Conservation (phyloP, 164 flowering plant genomes). For the Piper betle region DNA sequence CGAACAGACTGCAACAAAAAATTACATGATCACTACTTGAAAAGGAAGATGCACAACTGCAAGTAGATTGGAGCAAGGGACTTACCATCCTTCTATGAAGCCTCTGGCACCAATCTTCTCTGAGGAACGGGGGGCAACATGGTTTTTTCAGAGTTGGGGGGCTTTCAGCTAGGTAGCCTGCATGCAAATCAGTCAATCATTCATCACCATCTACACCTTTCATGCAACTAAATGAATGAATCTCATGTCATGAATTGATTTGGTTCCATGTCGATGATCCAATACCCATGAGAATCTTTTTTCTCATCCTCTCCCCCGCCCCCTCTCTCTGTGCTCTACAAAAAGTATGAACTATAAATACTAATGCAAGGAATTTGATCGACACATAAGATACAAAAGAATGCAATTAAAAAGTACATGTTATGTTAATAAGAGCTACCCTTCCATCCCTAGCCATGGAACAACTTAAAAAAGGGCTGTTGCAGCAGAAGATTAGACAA, state of each 20-base stretch:
- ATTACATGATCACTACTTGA: neutral
- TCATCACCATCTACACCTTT: neutral
- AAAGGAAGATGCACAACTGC: neutral
- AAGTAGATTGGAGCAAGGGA: neutral
- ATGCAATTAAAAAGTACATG: too few relatives aligned
- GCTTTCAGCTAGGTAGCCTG: constrained; percentile 1
- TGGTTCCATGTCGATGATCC: too few relatives aligned
- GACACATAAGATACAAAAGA: too few relatives aligned
- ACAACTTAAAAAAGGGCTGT: neutral
- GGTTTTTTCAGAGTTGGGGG: neutral
- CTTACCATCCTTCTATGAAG: constrained; percentile 7
- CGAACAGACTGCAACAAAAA: constrained; percentile 2
- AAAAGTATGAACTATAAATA: too few relatives aligned
- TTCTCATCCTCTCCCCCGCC: too few relatives aligned
- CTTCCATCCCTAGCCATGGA: neutral
- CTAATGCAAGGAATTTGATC: too few relatives aligned
- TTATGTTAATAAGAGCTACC: neutral
- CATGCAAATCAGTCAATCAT: neutral
- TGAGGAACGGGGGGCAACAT: constrained; percentile 4
- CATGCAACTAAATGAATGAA: too few relatives aligned
- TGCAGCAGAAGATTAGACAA: constrained; percentile 14
- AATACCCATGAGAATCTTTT: too few relatives aligned
- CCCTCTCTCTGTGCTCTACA: too few relatives aligned
- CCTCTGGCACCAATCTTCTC: constrained; percentile 7
- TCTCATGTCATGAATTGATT: too few relatives aligned